Evolutionary conservation across 768 basidiomycete species (phyloP), one percentile per base, ranked within the genome.

Genomic region (Pleurotus platypus): DNA sequence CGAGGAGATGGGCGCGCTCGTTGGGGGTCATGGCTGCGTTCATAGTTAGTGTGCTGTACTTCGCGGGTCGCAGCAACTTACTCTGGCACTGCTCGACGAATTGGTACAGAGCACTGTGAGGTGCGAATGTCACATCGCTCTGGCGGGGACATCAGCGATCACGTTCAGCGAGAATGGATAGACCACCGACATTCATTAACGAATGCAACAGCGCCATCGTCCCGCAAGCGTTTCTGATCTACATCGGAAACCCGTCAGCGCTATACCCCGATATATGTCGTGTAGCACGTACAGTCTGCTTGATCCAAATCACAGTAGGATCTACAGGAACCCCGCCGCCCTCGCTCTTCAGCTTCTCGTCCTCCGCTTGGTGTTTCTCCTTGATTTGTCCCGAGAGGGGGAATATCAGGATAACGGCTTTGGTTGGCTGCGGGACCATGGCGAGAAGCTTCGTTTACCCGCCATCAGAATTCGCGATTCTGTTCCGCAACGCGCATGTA

Each of bases 181-280:
- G 12, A 54, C 18, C 13, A 57, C 58, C n/a, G 12, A 48, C 47
- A 38, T 55, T 56, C 1, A 46, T 46, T 0, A 56, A 9, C 15
- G 45, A 35, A 39, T 56, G 55, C 9, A 56, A 11, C 16, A 56
- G 20, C 9, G 55, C 20, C 55, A 95, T 94, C 0, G 92, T 93
- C 3, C 93, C 93, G 64, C 92, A 94, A 0, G 92, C 92, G 63
- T 94, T 94, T 3, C 76, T 69, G 57, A 92, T 92, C 89, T 91
- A 57, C 7, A 30, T 15, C 27, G 39, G 16, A 56, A 37, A 24
- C 8, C 1, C 7, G 27, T 30, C 35, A 5, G 30, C n/a, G 35
- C 57, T 49, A 53, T 58, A 24, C 8, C 54, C 18, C 18, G 35
- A 22, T 40, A 24, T 13, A 20, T 1, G 26, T n/a, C 26, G 61